Conservation (phyloP, 2,329 filamentous ascomycete species). For the Saccharata proteae region DNA sequence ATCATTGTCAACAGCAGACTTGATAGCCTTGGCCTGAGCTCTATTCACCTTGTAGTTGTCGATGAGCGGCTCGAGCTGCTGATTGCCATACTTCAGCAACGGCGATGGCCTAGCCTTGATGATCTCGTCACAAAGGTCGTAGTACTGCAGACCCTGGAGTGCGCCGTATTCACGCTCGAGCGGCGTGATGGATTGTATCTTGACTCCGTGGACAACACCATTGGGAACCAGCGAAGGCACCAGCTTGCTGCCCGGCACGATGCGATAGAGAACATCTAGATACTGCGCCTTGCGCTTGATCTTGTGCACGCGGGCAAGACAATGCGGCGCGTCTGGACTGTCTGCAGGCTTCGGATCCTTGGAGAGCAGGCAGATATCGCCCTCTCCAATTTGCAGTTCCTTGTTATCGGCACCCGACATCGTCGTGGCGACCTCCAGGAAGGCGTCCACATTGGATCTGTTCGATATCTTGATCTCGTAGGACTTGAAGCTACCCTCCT, state of each 20-base stretch:
- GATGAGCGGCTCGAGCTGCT: conserved; percentile 56
- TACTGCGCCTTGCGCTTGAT: conserved; percentile 69
- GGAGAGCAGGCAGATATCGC: conserved; percentile 81
- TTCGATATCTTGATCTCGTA: conserved; percentile 84
- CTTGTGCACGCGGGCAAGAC: conserved; percentile 71
- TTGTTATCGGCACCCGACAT: conserved; percentile 60
- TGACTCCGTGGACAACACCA: conserved; percentile 58
- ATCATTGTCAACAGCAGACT: conserved; percentile 88
- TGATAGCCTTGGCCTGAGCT: conserved; percentile 82
- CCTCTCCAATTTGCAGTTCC: conserved; percentile 63
- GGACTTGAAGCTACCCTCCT: conserved; percentile 67
- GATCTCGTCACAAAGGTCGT: conserved; percentile 90
- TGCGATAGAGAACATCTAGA: conserved; percentile 75
- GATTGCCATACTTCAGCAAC: conserved; percentile 67
- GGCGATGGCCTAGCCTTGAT: conserved; percentile 81
- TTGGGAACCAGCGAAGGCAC: conserved; percentile 57
- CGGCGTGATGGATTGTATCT: conserved; percentile 85
- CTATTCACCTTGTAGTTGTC: conserved; percentile 73
- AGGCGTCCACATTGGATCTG: conserved; percentile 82
- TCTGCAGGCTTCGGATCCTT: conserved; percentile 58
- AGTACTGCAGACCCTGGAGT: conserved; percentile 81
- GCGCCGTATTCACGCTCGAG: conserved; percentile 93
- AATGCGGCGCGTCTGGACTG: conserved; percentile 57
- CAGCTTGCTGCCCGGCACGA: conserved; percentile 55
- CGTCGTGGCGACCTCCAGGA: conserved; percentile 78